Conservation (phyloP, 2,329 filamentous ascomycete genomes). For the Nectriaceae sp. region DNA sequence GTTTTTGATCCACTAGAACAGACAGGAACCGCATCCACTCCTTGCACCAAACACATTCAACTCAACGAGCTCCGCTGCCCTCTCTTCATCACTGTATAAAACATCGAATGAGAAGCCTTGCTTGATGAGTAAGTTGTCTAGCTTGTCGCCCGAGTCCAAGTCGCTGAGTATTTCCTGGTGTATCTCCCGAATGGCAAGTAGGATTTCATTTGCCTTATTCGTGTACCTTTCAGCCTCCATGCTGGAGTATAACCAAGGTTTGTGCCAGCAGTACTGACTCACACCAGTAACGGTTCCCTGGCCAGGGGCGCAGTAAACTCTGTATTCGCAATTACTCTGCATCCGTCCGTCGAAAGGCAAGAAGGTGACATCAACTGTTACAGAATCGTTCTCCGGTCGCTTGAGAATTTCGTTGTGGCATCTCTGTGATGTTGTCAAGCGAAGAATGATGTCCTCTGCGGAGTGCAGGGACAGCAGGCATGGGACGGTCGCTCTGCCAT, state of each 20-base stretch:
- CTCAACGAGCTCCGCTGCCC: constrained; percentile 38
- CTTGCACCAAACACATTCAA: constrained; percentile 47
- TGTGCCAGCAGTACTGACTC: constrained; percentile 45
- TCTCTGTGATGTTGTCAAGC: constrained; percentile 40
- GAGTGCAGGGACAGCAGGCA: constrained; percentile 31
- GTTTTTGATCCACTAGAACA: constrained; percentile 48
- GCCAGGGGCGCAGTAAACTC: constrained; percentile 44
- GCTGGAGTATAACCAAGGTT: constrained; percentile 31
- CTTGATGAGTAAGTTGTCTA: constrained; percentile 32
- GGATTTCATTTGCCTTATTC: constrained; percentile 12
- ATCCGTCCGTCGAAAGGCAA: constrained; percentile 44
- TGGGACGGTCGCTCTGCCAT: constrained; percentile 29
- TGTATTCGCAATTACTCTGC: constrained; percentile 39
- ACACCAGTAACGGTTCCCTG: constrained; percentile 35
- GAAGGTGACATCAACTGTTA: constrained; percentile 37
- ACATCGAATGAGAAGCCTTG: constrained; percentile 49
- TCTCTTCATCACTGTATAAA: constrained; percentile 33
- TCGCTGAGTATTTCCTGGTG: constrained; percentile 9
- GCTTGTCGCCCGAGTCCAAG: constrained; percentile 9
- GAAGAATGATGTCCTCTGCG: constrained; percentile 35
- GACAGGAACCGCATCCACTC: constrained; percentile 45
- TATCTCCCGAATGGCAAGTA: constrained; percentile 7
- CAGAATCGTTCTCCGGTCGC: constrained; percentile 15
- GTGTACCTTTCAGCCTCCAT: background rate
- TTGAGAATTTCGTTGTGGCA: constrained; percentile 37